Evolutionary conservation across 495 filamentous ascomycete genomes (phyloP).

Genomic region (Trichocladium antarcticum): DNA sequence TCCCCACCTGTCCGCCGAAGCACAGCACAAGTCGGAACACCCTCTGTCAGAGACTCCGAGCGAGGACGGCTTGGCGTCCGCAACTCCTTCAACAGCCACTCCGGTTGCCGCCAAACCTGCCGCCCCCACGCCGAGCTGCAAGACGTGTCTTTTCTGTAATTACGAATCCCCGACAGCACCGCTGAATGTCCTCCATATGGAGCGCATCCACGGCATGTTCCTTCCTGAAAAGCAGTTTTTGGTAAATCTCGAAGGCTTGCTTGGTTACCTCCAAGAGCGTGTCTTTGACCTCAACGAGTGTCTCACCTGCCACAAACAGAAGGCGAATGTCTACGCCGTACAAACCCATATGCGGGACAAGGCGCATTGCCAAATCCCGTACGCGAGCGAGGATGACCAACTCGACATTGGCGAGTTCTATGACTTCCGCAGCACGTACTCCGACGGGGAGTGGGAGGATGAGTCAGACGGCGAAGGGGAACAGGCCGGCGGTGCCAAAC

Average conservation of each 20-base stretch:
- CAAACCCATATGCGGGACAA: slow-evolving; percentile 97
- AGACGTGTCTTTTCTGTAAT: slow-evolving; percentile 85
- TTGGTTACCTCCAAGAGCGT: slow-evolving; percentile 62
- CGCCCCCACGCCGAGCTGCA: slow-evolving; percentile 34
- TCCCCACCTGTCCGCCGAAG: slow-evolving; percentile 43
- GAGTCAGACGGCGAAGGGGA: slow-evolving; percentile 50
- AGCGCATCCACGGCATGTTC: slow-evolving; percentile 87
- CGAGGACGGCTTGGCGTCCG: slow-evolving; percentile 26
- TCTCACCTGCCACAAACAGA: slow-evolving; percentile 68
- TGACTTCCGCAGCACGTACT: slow-evolving; percentile 92
- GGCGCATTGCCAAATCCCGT: slow-evolving; percentile 92
- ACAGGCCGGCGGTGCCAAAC: slow-evolving; percentile 49
- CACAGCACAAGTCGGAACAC: slow-evolving; percentile 33
- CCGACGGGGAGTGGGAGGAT: slow-evolving; percentile 64
- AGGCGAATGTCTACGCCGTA: slow-evolving; percentile 59
- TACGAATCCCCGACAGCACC: slow-evolving; percentile 58
- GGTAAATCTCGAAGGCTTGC: slow-evolving; percentile 65
- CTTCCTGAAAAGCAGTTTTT: slow-evolving; percentile 80
- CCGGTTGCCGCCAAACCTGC: slow-evolving; percentile 12
- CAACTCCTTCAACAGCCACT: slow-evolving; percentile 22
- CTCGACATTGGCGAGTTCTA: slow-evolving; percentile 96
- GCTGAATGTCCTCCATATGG: slow-evolving; percentile 79
- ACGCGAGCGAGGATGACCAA: slow-evolving; percentile 79
- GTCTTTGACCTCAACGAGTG: slow-evolving; percentile 63
- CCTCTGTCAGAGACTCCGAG: slow-evolving; percentile 25